Evolutionary conservation across 495 filamentous ascomycete genomes (phyloP).

Genomic region (Aspergillus baeticus): DNA sequence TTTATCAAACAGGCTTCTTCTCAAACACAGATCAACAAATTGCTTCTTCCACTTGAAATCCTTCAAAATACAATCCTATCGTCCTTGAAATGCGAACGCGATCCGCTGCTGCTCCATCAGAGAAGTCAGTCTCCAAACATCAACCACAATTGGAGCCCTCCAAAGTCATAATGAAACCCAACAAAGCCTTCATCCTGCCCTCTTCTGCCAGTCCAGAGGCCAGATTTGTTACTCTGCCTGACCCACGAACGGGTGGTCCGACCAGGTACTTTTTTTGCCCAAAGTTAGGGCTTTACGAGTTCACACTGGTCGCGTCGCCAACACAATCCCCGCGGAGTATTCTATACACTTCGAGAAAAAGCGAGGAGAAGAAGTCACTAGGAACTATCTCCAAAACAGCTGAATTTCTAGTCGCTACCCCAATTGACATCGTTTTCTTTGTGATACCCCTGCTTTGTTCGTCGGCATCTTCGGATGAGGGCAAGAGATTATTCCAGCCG

Average conservation of each 20-base stretch:
- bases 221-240: slow-evolving; percentile 72
- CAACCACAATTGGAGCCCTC: not conserved
- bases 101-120: slow-evolving; percentile 21
- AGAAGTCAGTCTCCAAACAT: slow-evolving; percentile 14
- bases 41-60: too few species aligned
- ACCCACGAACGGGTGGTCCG: slow-evolving; percentile 66
- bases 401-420: slow-evolving; percentile 77
- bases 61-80: not conserved
- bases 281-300: slow-evolving; percentile 76
- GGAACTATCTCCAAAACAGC: slow-evolving; percentile 53
- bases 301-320: slow-evolving; percentile 71
- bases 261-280: slow-evolving; percentile 81
- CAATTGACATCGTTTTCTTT: slow-evolving; percentile 81
- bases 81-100: slow-evolving; percentile 31
- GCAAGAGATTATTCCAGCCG: slow-evolving; percentile 68
- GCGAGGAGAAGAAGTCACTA: slow-evolving; percentile 5
- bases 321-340: slow-evolving; percentile 33
- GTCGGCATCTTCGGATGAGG: slow-evolving; percentile 36
- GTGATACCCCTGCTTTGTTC: slow-evolving; percentile 64
- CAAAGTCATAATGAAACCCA: slow-evolving; percentile 35
- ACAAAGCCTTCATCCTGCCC: slow-evolving; percentile 80
- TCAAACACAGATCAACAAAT: too few species aligned
- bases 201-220: slow-evolving; percentile 59
- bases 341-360: slow-evolving; percentile 28
- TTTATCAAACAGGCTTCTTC: not conserved